phyloP scores from a whole-genome alignment of 75 land plant genomes.

The Chamaecyparis obtusa region DNA sequence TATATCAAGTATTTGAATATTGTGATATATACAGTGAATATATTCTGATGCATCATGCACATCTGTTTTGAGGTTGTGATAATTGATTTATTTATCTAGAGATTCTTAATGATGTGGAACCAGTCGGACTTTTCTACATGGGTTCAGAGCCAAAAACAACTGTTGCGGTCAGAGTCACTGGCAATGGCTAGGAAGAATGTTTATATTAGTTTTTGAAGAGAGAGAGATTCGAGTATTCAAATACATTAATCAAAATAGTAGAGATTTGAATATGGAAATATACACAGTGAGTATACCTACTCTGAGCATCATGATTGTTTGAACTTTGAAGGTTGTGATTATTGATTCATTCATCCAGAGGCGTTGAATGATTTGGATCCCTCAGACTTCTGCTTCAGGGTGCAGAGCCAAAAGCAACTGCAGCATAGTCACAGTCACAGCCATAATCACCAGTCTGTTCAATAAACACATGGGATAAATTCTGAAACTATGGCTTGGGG shows the following conservation, averaged over 20 bases:
- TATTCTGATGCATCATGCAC: background rate
- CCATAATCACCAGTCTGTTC: background rate
- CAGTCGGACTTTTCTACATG: slow-evolving; percentile 5
- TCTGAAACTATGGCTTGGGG: background rate
- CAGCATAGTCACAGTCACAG: background rate
- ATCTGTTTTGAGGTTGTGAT: background rate
- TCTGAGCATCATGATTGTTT: background rate
- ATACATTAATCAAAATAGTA: background rate
- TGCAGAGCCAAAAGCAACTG: background rate
- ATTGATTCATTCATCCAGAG: background rate
- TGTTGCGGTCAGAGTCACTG: background rate
- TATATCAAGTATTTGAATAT: background rate
- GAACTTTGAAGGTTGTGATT: background rate
- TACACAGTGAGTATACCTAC: background rate
- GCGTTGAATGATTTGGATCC: slow-evolving; percentile 1
- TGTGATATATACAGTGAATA: background rate
- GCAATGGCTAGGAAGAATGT: background rate
- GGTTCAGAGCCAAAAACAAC: background rate
- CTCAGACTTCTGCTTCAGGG: background rate
- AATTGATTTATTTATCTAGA: background rate
- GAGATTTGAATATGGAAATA: background rate
- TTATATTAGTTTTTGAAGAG: background rate
- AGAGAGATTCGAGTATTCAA: background rate
- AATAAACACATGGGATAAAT: background rate
- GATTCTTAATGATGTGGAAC: background rate